Evolutionary conservation across 179 eudicot genomes (phyloP).

Genomic region (Vitellaria paradoxa): DNA sequence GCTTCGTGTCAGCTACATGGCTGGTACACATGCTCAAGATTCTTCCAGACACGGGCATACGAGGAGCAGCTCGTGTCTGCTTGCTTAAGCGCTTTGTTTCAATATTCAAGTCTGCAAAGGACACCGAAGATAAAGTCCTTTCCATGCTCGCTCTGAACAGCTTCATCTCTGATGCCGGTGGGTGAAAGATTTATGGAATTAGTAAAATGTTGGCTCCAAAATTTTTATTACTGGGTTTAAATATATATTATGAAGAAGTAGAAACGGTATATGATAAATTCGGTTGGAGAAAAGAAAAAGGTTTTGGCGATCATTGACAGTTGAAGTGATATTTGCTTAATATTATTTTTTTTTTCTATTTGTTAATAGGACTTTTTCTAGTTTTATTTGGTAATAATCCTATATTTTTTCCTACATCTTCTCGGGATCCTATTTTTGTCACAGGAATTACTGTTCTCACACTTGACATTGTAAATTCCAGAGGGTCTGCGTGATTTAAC

Average conservation of each 20-base stretch:
- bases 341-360: neutral
- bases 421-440: neutral
- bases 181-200: neutral
- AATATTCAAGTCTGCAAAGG: slow-evolving; percentile 42
- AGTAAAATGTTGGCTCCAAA: neutral
- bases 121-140: slow-evolving; percentile 41
- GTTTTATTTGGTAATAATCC: neutral
- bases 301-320: neutral
- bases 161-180: slow-evolving; percentile 46
- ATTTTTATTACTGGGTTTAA: neutral
- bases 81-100: slow-evolving; percentile 44
- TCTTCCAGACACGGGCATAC: slow-evolving; percentile 51
- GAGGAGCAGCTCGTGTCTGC: slow-evolving; percentile 52
- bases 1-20: slow-evolving; percentile 50
- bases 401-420: neutral
- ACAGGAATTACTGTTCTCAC: neutral
- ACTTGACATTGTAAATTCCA: slow-evolving; percentile 20
- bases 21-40: slow-evolving; percentile 47
- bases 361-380: neutral
- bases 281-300: neutral
- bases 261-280: neutral
- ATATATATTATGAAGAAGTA: neutral
- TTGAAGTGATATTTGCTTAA: neutral
- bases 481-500: slow-evolving; percentile 42
- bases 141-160: slow-evolving; percentile 48